Evolutionary conservation across 345 rosid species (phyloP), one percentile per base, ranked within the genome.

Genomic region (Populus deltoides): DNA sequence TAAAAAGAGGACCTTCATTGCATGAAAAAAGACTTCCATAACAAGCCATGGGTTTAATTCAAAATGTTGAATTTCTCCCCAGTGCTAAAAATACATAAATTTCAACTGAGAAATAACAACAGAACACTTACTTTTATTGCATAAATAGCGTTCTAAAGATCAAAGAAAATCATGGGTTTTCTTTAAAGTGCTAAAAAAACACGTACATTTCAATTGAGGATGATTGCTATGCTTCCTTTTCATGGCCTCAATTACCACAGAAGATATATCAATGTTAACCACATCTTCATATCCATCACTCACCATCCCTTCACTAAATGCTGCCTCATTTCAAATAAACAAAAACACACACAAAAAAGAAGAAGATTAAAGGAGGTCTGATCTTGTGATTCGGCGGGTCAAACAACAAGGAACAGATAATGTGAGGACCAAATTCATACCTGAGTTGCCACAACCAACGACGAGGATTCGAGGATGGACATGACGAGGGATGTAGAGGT

Each of bases 391-490:
- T 31, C n/a, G 0, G 33, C 31, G 75, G 76, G 78, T 80, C 76
- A 31, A 57, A 66, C 47, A n/a, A 16, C 67, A 38, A 62, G 33
- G 67, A 45, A 31, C 57, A 24, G 53, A 47, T 15, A 18, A n/a
- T 7, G 24, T 15, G 27, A 25, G 9, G 33, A 5, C 5, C 51
- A 15, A 41, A 47, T 47, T 4, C 51, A 47, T n/a, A 91, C 97
- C 92, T 63, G 98, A 94, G 87, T 91, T 94, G 25, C 98, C 98
- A 81, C 96, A 91, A 59, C 98, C 98, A 70, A 90, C 85, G 80
- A 92, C 88, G 84, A 94, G 95, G 84, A 87, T 67, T 45, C 86
- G 90, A 36, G 70, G 77, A 3, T 81, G 85, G 62, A 71, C 79
- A 82, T 86, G 92, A 35, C 76, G 84, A 76, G 98, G 91, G 71